Evolutionary conservation across 192 early-diverging fungal genomes (phyloP).

Genomic region (Coemansia sp.): DNA sequence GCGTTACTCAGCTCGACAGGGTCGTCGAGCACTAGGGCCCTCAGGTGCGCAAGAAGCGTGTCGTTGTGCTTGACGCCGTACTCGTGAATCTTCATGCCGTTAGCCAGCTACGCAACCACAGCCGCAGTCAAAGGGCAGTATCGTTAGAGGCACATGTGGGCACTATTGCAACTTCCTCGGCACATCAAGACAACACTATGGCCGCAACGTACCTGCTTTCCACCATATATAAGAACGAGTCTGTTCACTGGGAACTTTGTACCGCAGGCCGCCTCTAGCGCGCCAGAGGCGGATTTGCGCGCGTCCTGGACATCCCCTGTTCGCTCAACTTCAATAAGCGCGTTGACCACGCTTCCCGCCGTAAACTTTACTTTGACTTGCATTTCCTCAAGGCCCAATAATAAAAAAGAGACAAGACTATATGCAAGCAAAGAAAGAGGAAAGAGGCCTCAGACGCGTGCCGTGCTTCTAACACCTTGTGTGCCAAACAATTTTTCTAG

Average conservation of each 20-base stretch:
- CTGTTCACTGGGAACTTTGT: constrained; percentile 3
- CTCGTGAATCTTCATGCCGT: constrained; percentile 48
- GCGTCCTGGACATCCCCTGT: constrained; percentile 20
- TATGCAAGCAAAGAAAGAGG: not conserved
- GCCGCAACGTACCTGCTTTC: constrained; percentile 36
- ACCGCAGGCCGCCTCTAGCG: not conserved
- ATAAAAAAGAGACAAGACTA: not conserved
- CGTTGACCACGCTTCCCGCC: constrained; percentile 2
- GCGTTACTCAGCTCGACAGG: not conserved
- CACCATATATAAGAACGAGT: constrained; percentile 35
- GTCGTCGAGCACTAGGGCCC: not conserved
- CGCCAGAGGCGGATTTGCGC: constrained; percentile 9
- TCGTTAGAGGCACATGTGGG: too few species aligned
- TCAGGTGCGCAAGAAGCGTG: constrained; percentile 23
- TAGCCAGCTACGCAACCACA: constrained; percentile 23
- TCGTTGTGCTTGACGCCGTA: constrained; percentile 42
- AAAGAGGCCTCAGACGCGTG: not conserved
- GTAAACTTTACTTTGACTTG: constrained; percentile 26
- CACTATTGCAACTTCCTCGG: too few species aligned
- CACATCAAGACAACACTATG: too few species aligned
- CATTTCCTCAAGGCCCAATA: not conserved
- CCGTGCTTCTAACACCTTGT: too few species aligned
- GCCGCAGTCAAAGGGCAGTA: not conserved
- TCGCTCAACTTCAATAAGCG: constrained; percentile 12
- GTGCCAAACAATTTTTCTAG: not conserved